A percentile compares a stretch with the other conserved stretches of the same genome.
phyloP scores from a whole-genome alignment of 257 asterid species.

The Nicotiana attenuata region DNA sequence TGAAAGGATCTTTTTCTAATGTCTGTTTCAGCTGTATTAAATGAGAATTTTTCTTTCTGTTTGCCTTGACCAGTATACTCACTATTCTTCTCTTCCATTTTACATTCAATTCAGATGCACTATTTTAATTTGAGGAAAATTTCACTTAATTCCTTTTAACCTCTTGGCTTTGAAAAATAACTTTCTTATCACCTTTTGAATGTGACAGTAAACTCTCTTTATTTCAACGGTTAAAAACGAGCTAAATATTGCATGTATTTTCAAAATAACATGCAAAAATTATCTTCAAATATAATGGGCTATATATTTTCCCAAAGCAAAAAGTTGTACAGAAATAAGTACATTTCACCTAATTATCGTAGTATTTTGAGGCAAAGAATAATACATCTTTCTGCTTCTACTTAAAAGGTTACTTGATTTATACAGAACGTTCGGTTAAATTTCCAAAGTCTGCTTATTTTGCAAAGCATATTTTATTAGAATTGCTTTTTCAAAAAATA shows the following conservation, averaged over 20 bases:
- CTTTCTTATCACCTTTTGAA: too few species aligned
- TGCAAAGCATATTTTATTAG: too few species aligned
- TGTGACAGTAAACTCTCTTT: too few species aligned
- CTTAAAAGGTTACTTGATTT: too few species aligned
- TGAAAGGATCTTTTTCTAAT: background rate
- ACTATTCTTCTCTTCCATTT: background rate
- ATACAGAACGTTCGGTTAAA: too few species aligned
- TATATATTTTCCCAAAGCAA: background rate
- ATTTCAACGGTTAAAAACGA: too few species aligned
- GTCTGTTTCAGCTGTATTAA: slow-evolving; percentile 17
- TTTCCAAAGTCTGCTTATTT: too few species aligned
- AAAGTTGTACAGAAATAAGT: too few species aligned
- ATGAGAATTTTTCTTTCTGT: background rate
- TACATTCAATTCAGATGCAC: background rate
- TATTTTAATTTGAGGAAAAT: background rate
- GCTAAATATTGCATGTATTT: too few species aligned
- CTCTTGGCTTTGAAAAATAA: too few species aligned
- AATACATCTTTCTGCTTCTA: background rate
- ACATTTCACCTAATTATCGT: background rate
- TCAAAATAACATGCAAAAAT: too few species aligned
- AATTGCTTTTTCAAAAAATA: too few species aligned
- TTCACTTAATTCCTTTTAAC: background rate
- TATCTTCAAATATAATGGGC: background rate
- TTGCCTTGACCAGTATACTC: background rate
- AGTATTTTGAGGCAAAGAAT: background rate